Conservation (phyloP, 257 asterid genomes). For the Thymus quinquecostatus region DNA sequence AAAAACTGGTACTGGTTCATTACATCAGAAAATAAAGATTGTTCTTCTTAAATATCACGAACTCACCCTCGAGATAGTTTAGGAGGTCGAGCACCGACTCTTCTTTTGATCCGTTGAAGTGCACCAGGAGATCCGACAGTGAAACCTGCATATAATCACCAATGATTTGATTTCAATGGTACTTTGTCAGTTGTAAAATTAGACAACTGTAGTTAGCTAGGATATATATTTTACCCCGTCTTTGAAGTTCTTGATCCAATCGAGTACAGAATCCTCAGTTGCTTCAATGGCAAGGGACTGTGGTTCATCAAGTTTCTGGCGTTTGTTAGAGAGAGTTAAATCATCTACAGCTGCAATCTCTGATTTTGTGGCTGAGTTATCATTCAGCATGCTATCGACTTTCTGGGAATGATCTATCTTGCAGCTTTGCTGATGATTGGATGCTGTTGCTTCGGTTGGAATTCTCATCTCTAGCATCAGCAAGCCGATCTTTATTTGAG, state of each 20-base stretch:
- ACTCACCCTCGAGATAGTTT: conserved; percentile 68
- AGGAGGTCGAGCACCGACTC: conserved; percentile 56
- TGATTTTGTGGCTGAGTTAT: conserved; percentile 20
- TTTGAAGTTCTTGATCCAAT: conserved; percentile 58
- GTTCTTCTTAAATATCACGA: conserved; percentile 65
- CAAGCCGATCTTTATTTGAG: conserved; percentile 65
- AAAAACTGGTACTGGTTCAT: conserved; percentile 26
- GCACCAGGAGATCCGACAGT: conserved; percentile 56
- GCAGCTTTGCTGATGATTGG: too few species aligned
- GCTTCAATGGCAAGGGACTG: conserved; percentile 42
- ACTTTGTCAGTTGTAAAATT: not conserved
- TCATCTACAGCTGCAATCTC: conserved; percentile 37
- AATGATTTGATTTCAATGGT: not conserved
- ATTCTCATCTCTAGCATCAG: conserved; percentile 65
- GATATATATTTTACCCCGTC: conserved; percentile 61
- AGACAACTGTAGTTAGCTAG: not conserved
- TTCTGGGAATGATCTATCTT: too few species aligned
- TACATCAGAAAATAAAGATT: conserved; percentile 62
- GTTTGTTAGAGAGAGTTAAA: conserved; percentile 44
- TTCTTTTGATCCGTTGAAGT: conserved; percentile 67
- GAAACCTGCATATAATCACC: conserved; percentile 55
- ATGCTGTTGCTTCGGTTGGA: conserved; percentile 18
- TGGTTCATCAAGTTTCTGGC: conserved; percentile 55
- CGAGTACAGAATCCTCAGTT: conserved; percentile 57
- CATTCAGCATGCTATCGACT: conserved; percentile 2